These are phyloP conservation scores for Phaeolepiota aurea DNA, from an alignment of 768 basidiomycete genomes.

Conservation along the genomic window DNA sequence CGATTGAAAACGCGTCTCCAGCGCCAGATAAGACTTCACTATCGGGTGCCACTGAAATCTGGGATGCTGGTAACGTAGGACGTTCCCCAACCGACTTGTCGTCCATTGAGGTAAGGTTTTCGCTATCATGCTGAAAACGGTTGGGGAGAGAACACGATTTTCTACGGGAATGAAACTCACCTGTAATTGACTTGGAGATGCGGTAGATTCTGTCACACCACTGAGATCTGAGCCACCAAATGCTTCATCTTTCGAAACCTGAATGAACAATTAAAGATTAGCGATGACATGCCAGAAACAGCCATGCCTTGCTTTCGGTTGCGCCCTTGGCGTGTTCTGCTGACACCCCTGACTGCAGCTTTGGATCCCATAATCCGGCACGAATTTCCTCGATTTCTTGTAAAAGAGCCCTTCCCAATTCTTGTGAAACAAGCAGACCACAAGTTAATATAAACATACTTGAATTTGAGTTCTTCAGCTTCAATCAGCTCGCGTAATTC, in stretches of 20 bases:
- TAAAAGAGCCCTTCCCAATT: slow-evolving; percentile 42
- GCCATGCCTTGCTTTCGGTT: background rate
- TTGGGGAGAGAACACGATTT: too few relatives aligned
- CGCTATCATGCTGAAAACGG: too few relatives aligned
- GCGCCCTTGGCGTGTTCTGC: background rate
- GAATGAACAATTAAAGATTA: background rate
- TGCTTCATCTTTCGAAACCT: slow-evolving; percentile 13
- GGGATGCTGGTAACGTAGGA: too few relatives aligned
- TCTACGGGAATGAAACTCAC: slow-evolving; percentile 11
- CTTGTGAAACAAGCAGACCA: background rate
- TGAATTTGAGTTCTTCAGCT: slow-evolving; percentile 73
- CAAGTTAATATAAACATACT: slow-evolving; percentile 29
- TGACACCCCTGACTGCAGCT: background rate
- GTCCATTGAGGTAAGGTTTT: too few relatives aligned
- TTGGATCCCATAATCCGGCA: slow-evolving; percentile 53
- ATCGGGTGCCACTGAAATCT: too few relatives aligned
- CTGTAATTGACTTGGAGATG: slow-evolving; percentile 15
- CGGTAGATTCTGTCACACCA: slow-evolving; percentile 21
- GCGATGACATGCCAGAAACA: slow-evolving; percentile 1
- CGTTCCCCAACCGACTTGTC: too few relatives aligned
- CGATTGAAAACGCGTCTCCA: too few relatives aligned
- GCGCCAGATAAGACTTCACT: too few relatives aligned
- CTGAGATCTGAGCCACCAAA: slow-evolving; percentile 25
- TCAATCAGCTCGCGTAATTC: slow-evolving; percentile 69
- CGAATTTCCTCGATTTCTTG: slow-evolving; percentile 75